Evolutionary conservation across 768 basidiomycete genomes (phyloP), one percentile per base, ranked within the genome.

Genomic region (Tremella fuciformis): DNA sequence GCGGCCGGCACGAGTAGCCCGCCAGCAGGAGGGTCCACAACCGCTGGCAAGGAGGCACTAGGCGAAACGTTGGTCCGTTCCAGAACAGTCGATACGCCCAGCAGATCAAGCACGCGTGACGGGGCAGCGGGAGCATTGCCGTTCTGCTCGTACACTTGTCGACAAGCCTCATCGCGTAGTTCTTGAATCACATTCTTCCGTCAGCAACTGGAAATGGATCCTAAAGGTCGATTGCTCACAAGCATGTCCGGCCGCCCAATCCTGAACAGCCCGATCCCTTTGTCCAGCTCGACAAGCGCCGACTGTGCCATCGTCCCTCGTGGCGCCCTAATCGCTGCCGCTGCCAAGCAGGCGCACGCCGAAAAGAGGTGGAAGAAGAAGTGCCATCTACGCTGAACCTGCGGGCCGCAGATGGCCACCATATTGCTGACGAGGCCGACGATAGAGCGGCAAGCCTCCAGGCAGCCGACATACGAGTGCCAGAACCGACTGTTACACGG

Each of bases 291-390:
- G 26, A 29, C 16, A 2, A 50, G 22, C 8, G 39, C 47, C 18
- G 49, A 15, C 15, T 39, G 25, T 4, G 55, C 34, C 15, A 57
- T 29, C 22, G 47, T 29, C 6, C 25, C 26, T 6, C 22, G 13
- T 21, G 55, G 55, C 9, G 55, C 55, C 6, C 29, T 46, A 3
- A 57, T 57, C 8, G n/a, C 55, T 8, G 18, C n/a, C 1, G 55
- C 47, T 8, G 55, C 55, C 19, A 57, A 34, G 24, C 55, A 57
- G 2, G 37, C 47, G 22, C 55, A 57, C 13, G 55, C 55, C 19
- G 55, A 49, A 25, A 57, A 57, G 3, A 57, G 49, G 47, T 57
- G 55, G 25, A 57, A 57, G 48, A 57, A 50, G 21, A 49, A 57
- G 21, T 57, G 55, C 46, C 46, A 57, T 18, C 55, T 25, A 4